Evolutionary conservation across 257 asterid genomes (phyloP).

Genomic region (Fraxinus pennsylvanica): DNA sequence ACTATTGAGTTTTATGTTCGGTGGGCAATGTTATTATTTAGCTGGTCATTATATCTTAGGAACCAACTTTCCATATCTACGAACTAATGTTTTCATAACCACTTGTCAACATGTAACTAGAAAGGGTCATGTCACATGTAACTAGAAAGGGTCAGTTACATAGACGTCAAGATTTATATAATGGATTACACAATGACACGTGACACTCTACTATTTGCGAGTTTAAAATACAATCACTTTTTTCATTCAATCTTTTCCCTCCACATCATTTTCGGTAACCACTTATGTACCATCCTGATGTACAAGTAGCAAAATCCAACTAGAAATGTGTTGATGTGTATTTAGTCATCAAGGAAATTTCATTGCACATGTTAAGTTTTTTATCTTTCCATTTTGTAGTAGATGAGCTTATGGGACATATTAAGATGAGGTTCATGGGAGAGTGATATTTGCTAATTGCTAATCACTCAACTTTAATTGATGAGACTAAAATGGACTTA

Average conservation of each 20-base stretch:
- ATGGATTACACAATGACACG: too few relatives aligned
- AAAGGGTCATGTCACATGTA: too few relatives aligned
- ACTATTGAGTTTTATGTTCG: not conserved
- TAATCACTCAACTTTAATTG: not conserved
- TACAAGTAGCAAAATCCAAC: not conserved
- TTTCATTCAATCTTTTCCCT: too few relatives aligned
- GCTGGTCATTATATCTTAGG: constrained; percentile 2
- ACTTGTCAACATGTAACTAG: not conserved
- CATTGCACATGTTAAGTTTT: not conserved
- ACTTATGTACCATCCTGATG: too few relatives aligned
- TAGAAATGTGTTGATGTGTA: constrained; percentile 9
- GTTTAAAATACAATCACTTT: too few relatives aligned
- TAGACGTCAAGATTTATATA: too few relatives aligned
- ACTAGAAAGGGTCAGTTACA: too few relatives aligned
- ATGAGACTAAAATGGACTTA: not conserved
- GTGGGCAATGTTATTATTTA: not conserved
- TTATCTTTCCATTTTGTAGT: not conserved
- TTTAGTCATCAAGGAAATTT: not conserved
- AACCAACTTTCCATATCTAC: not conserved
- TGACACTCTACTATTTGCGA: too few relatives aligned
- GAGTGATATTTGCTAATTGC: not conserved
- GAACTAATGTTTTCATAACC: not conserved
- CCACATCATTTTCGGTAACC: too few relatives aligned
- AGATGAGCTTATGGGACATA: not conserved
- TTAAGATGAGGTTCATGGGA: not conserved